Conservation (phyloP, 2,329 filamentous ascomycete species). For the Pezicula neosporulosa region DNA sequence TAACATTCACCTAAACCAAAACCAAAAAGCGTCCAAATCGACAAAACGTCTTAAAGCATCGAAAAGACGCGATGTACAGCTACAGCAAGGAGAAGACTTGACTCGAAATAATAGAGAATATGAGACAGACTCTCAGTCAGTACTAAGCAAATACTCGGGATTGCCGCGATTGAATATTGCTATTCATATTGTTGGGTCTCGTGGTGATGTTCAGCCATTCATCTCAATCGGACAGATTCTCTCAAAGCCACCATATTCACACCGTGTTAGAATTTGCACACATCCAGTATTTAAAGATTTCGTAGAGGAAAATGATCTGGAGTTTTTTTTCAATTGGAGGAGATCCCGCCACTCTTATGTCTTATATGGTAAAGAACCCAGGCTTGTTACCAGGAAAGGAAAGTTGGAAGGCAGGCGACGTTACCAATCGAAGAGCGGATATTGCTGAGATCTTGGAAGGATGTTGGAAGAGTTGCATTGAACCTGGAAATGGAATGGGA, state of each 20-base stretch:
- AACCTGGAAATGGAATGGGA: conserved; percentile 32
- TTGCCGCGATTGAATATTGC: conserved; percentile 61
- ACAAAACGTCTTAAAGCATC: too few species aligned
- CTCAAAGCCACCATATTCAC: conserved; percentile 55
- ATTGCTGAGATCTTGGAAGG: conserved; percentile 74
- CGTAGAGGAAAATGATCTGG: conserved; percentile 62
- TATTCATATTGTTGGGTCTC: conserved; percentile 68
- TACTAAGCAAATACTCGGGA: background rate
- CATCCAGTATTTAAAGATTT: conserved; percentile 63
- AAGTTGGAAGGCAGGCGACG: conserved; percentile 68
- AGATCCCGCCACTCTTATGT: conserved; percentile 71
- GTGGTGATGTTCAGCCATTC: conserved; percentile 72
- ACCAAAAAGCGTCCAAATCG: too few species aligned
- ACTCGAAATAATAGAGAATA: background rate
- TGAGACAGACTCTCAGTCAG: background rate
- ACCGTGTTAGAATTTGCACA: conserved; percentile 70
- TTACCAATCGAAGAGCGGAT: conserved; percentile 67
- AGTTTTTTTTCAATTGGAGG: conserved; percentile 69
- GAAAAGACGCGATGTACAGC: too few species aligned
- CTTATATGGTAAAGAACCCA: conserved; percentile 86
- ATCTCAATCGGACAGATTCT: conserved; percentile 58
- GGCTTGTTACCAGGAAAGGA: conserved; percentile 78
- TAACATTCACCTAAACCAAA: too few species aligned
- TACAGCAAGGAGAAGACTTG: too few species aligned
- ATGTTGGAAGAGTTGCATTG: conserved; percentile 80